A percentile compares a stretch with the other conserved stretches of the same genome.
Conservation (phyloP, 331 rosid species). For the Erythrophleum ivorense region DNA sequence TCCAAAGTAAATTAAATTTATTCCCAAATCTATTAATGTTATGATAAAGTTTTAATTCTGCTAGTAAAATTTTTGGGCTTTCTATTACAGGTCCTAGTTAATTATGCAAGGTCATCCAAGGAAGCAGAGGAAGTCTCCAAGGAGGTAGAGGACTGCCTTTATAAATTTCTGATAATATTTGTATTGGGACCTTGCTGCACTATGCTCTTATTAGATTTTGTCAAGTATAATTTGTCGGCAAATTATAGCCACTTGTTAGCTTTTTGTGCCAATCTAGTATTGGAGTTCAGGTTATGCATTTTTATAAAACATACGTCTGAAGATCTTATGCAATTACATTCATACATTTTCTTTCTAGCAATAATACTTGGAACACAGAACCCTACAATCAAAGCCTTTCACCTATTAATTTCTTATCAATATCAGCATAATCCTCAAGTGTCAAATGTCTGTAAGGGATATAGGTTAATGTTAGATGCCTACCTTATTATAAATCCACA, state of each 20-base stretch:
- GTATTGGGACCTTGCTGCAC: neutral
- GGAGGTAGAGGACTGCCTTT: slow-evolving; percentile 54
- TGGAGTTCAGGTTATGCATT: neutral
- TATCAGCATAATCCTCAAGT: neutral
- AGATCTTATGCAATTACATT: neutral
- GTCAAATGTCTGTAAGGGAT: neutral
- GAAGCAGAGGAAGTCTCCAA: slow-evolving; percentile 84
- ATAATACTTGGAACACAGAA: neutral
- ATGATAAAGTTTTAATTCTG: neutral
- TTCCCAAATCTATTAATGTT: neutral
- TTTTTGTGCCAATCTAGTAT: neutral
- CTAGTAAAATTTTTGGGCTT: neutral
- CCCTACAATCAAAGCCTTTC: neutral
- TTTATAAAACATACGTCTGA: neutral
- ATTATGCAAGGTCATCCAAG: slow-evolving; percentile 78
- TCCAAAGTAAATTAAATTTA: neutral
- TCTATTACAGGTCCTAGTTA: slow-evolving; percentile 69
- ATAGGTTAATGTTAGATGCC: neutral
- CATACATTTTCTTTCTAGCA: neutral
- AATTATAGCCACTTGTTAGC: neutral
- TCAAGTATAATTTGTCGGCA: neutral
- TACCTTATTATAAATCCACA: neutral
- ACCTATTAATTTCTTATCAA: neutral
- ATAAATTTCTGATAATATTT: neutral
- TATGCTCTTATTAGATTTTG: neutral